Evolutionary conservation across 192 early-diverging fungal genomes (phyloP), one percentile per base, ranked within the genome.

Genomic region (Podochytrium sp.): DNA sequence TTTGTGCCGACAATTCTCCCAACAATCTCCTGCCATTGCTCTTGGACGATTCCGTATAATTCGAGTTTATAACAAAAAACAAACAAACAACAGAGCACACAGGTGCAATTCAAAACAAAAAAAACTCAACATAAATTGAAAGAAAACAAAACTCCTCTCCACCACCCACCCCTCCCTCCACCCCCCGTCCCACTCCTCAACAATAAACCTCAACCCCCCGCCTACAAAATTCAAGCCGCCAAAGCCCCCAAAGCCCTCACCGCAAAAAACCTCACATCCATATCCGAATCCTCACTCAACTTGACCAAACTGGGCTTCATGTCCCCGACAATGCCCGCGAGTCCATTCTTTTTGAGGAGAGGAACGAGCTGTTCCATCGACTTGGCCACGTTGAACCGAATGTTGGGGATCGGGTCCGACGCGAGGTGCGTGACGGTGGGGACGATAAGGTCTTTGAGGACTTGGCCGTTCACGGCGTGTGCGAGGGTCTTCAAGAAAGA

Each of bases 331-430:
- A 94, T 72, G 12, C 74, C 70, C 30, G 80, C 83, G 5, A 92
- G 87, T 27, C 92, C 89, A 66, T 80, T 84, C 74, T 90, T 90
- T 47, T 81, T 83, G 59, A 97, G 85, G 4, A 94, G 81, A 14
- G 90, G 92, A 41, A 92, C 88, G 78, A 99, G 80, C 1, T 89
- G 84, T 79, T 95, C 94, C 72, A 96, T 84, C 56, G 92, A 91
- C 78, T 99, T 99, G 47, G 96, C 96, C 14, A 98, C 96, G 66
- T 98, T 99, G 89, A 99, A 99, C 39, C 98, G 92, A 76, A 99
- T 99, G 79, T 99, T 99, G 65, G 98, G 98, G 65, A 99, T 98
- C 12, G 95, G 94, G 77, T 99, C 98, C 16, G 87, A 85, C 37
- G 92, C 90, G 56, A 98, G 89, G 52, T 79, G 87, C 64, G 87